Evolutionary conservation across 208 protist genomes (phyloP).

Genomic region (Trichomonas gallinae): DNA sequence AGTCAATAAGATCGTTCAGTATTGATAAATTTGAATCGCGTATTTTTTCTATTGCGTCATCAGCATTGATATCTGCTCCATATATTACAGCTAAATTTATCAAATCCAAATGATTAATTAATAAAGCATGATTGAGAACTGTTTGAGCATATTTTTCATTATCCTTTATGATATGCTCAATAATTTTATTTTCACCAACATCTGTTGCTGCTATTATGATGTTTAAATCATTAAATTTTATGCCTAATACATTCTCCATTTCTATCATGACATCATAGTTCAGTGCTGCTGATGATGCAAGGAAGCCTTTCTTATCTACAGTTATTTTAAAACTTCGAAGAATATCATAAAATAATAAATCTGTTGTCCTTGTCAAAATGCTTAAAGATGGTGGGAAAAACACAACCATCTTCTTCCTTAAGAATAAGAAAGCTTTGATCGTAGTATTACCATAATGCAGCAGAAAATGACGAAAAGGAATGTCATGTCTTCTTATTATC

Average conservation of each 20-base stretch:
- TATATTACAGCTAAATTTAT: neutral
- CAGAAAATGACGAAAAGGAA: neutral
- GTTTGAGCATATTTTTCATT: too few species aligned
- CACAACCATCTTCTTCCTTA: neutral
- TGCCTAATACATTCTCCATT: neutral
- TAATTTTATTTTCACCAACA: neutral
- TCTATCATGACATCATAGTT: neutral
- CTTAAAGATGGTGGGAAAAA: neutral
- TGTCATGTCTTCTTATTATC: neutral
- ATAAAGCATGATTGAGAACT: too few species aligned
- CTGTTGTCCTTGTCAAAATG: neutral
- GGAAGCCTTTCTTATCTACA: neutral
- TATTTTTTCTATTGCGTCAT: neutral
- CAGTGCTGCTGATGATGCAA: neutral
- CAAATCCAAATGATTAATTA: too few species aligned
- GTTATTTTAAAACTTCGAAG: neutral
- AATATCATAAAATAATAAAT: neutral
- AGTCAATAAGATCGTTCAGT: neutral
- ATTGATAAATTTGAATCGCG: neutral
- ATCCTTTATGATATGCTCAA: too few species aligned
- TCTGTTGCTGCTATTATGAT: neutral
- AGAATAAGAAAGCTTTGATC: neutral
- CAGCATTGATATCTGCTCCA: neutral
- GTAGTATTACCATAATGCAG: neutral
- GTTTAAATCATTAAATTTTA: neutral